Evolutionary conservation across 345 rosid species (phyloP), one percentile per base, ranked within the genome.

Genomic region (Microthlaspi erraticum): DNA sequence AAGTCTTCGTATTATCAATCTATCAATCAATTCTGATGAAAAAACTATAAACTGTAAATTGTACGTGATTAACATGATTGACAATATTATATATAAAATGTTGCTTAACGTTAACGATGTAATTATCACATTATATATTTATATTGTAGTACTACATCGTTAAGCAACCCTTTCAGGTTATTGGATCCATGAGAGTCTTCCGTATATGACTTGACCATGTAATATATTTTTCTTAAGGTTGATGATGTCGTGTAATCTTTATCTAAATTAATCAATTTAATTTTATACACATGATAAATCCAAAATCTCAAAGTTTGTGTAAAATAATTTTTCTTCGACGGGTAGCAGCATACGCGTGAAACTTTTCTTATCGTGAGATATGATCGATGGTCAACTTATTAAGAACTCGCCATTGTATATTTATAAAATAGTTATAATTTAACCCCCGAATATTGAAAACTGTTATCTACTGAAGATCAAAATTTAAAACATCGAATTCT

Each of bases 271-370:
- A 18, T 32, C 5, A 23, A 18, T 14, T 8, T 29, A n/a, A n/a
- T n/a, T 49, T 38, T 29, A 31, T 17, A 49, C 42, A 38, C 59
- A 38, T 31, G 5, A 51, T 41, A 43, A 4, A 39, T 41, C 68
- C 45, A 60, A 38, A 58, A 20, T n/a, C 8, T 58, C 50, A 60
- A 16, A 52, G 31, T 70, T 16, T 37, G 39, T 26, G 20, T 17
- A 38, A 10, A 66, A 37, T 49, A 59, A 50, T 59, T 70, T 69
- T 70, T 59, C 74, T 37, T 37, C 33, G 41, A 37, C 49, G 65
- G 45, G 13, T 57, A 57, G n/a, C 32, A 12, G 10, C 0, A 32
- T n/a, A 4, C 5, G 8, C 19, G 36, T 44, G 11, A 32, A 3
- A 11, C 5, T 19, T 32, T 26, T 8, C n/a, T n/a, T n/a, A 16